phyloP scores from a whole-genome alignment of 2,329 filamentous ascomycete species.

The Arthrobotrys sinensis region DNA sequence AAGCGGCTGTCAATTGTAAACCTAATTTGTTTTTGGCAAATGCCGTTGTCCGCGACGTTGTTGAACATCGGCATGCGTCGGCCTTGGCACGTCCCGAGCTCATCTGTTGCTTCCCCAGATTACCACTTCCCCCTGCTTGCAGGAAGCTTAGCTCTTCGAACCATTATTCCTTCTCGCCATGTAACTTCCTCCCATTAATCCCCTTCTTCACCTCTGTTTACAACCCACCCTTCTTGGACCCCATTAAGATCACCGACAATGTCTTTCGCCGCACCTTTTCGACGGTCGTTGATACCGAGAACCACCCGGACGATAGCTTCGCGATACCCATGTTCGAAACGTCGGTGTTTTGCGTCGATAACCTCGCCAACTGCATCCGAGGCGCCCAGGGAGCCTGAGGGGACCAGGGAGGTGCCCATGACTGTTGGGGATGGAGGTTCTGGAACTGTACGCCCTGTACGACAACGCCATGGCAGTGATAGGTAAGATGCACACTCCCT shows the following conservation, averaged over 20 bases:
- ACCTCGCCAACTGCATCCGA: constrained; percentile 28
- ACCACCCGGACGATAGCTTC: constrained; percentile 43
- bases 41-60: not conserved
- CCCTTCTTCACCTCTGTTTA: not conserved
- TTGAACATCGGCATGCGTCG: constrained; percentile 59
- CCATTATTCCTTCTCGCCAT: constrained; percentile 46
- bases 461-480: constrained; percentile 54
- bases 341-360: constrained; percentile 44
- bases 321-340: constrained; percentile 49
- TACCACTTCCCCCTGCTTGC: constrained; percentile 36
- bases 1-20: constrained; percentile 1
- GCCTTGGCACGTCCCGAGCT: constrained; percentile 55
- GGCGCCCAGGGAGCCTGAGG: constrained; percentile 53
- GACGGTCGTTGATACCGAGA: constrained; percentile 53
- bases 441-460: constrained; percentile 53
- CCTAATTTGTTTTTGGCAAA: not conserved
- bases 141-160: constrained; percentile 56
- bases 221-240: not conserved
- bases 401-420: constrained; percentile 58
- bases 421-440: constrained; percentile 57
- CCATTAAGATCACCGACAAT: constrained; percentile 12
- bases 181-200: constrained; percentile 22
- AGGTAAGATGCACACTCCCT: constrained; percentile 20
- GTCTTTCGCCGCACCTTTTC: constrained; percentile 57
- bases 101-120: constrained; percentile 50